Base-by-base conservation (phyloP, 495 filamentous ascomycete species). In the Rostrohypoxylon terebratum region DNA sequence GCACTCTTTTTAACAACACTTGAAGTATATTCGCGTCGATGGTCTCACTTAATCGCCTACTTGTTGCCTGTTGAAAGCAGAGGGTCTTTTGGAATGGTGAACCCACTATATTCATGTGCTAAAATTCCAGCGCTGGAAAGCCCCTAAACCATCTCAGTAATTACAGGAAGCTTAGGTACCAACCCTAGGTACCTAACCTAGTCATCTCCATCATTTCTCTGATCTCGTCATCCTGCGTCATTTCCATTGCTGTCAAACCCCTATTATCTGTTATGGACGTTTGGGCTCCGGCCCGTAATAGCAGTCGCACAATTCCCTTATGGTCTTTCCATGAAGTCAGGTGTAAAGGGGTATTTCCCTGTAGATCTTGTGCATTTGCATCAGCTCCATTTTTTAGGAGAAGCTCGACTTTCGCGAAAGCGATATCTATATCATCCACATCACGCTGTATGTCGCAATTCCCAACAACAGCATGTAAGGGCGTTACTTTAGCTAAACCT, bases 281-380 rank as follows among this genome's bases (percentile, higher is more conserved):
- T 28, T 51, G 47, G 1, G 23, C 47, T 28, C 47, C 47, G 14
- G 47, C 47, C 7, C 47, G 47, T 14, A 25, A 51, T 11, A 51
- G 9, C 9, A 51, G 47, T 1, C 21, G 11, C 21, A 51, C 47
- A 28, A 51, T 51, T 10, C 1, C 20, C 21, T 28, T 51, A 11
- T 51, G 47, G 13, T 4, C 28, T 9, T 11, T 51, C 47, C 20
- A 23, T 11, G 7, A 20, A 25, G 47, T 21, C 4, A 51, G 13
- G 9, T 51, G 47, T 51, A 51, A 28, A 20, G 47, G 47, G 3
- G 47, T 51, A 11, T 51, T 51, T 2, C 47, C 47, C 47, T 51
- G 10, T 3, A 25, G 3, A 21, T 51, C 47, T 51, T 51, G 47
- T 51, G 47, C 20, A n/a, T 51, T 51, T 7, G 28, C 47, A 28